Evolutionary conservation across 2,329 filamentous ascomycete genomes (phyloP), one percentile per base, ranked within the genome.

Genomic region (Paraphaeosphaeria minitans): DNA sequence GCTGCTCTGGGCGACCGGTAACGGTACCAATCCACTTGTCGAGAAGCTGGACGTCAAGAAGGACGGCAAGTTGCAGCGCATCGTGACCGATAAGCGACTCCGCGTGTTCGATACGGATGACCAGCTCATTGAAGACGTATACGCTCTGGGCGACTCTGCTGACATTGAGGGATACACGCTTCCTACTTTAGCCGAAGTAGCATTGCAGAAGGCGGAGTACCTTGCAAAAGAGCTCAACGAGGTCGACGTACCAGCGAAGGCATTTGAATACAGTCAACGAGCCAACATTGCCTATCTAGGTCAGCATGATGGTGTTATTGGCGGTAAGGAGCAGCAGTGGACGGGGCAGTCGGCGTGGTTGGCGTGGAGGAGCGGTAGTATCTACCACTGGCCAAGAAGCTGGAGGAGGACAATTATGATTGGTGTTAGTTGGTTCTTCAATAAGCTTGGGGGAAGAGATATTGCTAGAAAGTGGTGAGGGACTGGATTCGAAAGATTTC

Each of bases 371-470:
- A 53, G 24, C 42, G 50, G 50, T 21, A 53, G 50, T 42, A 53
- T 53, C 24, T 53, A 53, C 37, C 50, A 53, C 16, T 53, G 50
- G 50, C 50, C 50, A 3, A n/a, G 50, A 43, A 53, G 50, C 22
- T 42, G 50, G 50, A 53, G 50, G 13, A 19, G 50, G 16, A 53
- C 35, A 6, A 10, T 53, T 14, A 53, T 53, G 50, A 53, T 53
- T 21, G 50, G 50, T 8, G 42, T 53, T 14, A 53, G 50, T 16
- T 53, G 50, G 50, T 21, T 53, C 16, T 53, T 53, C 24, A 53
- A 53, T 37, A 53, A 53, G 24, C 33, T 53, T 9, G 50, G 50
- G 39, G 50, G 50, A 13, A 42, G 50, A 31, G 50, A 53, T 31
- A 53, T 53, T 19, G 50, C 50, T 19, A 53, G 50, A 16, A 53